These are phyloP conservation scores for Torulaspora microellipsoides DNA, from an alignment of 805 yeast genomes.

Conservation along the genomic window DNA sequence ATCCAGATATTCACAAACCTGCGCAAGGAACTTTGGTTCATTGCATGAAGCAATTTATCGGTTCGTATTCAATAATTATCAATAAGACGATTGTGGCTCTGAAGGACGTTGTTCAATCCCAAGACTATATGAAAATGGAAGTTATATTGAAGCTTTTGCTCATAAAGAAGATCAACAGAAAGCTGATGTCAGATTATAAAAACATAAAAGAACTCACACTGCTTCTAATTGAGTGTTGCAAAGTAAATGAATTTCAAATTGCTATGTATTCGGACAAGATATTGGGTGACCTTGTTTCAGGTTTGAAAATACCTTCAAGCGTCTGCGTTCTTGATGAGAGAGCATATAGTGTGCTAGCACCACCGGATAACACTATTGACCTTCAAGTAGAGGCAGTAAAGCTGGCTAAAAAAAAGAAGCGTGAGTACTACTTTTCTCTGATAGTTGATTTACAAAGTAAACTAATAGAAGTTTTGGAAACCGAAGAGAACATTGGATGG, in stretches of 20 bases:
- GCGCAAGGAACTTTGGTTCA: conserved; percentile 67
- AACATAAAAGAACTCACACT: conserved; percentile 46
- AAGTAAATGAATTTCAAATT: conserved; percentile 52
- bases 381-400: conserved; percentile 55
- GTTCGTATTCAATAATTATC: conserved; percentile 56
- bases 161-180: conserved; percentile 52
- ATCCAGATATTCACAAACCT: conserved; percentile 59
- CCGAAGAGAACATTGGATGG: conserved; percentile 44
- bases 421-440: conserved; percentile 39
- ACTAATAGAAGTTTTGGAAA: conserved; percentile 25
- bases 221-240: conserved; percentile 50
- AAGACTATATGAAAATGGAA: conserved; percentile 53
- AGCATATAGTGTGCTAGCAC: conserved; percentile 44
- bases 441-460: conserved; percentile 42
- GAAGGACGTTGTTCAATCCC: conserved; percentile 43
- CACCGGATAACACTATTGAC: conserved; percentile 56
- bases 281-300: conserved; percentile 39
- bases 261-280: conserved; percentile 50
- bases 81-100: conserved; percentile 40
- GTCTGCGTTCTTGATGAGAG: conserved; percentile 49
- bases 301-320: conserved; percentile 46
- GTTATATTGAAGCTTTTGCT: conserved; percentile 59
- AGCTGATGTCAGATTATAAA: conserved; percentile 53
- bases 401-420: conserved; percentile 58
- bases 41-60: conserved; percentile 64